Percentiles rank a stretch among this genome's conserved stretches.
Conservation (phyloP, 2,329 filamentous ascomycete species). For the Leptoxyphium fumago region DNA sequence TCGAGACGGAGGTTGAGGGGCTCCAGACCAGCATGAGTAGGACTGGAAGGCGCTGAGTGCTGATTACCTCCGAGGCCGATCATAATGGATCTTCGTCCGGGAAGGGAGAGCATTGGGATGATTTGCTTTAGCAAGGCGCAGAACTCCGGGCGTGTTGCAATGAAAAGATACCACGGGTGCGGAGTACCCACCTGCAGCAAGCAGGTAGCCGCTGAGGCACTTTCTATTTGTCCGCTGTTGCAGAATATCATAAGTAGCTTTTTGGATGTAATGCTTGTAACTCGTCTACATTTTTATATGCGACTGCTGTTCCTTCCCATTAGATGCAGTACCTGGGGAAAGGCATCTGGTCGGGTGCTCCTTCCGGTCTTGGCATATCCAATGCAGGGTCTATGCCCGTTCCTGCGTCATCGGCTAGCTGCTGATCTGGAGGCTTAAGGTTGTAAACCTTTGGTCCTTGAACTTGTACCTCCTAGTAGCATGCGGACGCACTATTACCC, state of each 20-base stretch:
- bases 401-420: too few relatives aligned
- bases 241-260: not conserved
- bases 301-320: too few relatives aligned
- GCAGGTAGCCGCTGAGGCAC: not conserved
- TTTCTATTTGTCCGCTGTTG: not conserved
- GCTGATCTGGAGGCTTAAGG: too few relatives aligned
- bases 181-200: not conserved
- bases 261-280: not conserved
- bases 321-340: too few relatives aligned
- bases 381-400: too few relatives aligned
- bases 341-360: too few relatives aligned
- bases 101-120: not conserved
- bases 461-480: too few relatives aligned
- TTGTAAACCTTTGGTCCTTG: too few relatives aligned
- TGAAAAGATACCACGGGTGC: not conserved
- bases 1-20: conserved; percentile 81
- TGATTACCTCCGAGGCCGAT: not conserved
- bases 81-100: too few relatives aligned
- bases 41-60: conserved; percentile 17
- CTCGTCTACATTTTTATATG: not conserved
- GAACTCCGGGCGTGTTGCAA: not conserved
- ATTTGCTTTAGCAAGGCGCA: not conserved
- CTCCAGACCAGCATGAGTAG: conserved; percentile 48
- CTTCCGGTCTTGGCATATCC: too few relatives aligned
- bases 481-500: not conserved